Conservation (phyloP, 768 basidiomycete species). For the Mycena crocata region DNA sequence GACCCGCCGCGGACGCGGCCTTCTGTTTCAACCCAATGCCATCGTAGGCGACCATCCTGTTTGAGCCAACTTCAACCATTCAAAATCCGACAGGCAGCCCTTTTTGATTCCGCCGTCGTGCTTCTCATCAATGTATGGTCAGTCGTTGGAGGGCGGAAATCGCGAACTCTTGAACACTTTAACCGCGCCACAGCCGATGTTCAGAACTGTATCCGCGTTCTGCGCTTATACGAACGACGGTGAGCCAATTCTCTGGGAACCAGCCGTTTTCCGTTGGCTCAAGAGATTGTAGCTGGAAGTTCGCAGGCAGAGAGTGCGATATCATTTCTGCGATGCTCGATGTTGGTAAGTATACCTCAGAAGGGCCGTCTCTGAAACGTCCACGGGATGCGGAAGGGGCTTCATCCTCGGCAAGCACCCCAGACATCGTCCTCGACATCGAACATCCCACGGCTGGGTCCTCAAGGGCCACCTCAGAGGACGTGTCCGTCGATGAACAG, state of each 20-base stretch:
- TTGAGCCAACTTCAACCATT: background rate
- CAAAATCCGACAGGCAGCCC: slow-evolving; percentile 29
- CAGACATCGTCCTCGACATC: background rate
- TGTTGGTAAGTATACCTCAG: background rate
- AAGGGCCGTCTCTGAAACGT: slow-evolving; percentile 4
- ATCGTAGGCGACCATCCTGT: slow-evolving; percentile 16
- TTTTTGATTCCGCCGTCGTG: slow-evolving; percentile 53
- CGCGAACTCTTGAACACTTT: slow-evolving; percentile 37
- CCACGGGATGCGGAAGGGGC: background rate
- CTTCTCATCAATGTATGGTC: slow-evolving; percentile 58
- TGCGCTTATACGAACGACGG: slow-evolving; percentile 22
- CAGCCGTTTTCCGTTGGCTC: background rate
- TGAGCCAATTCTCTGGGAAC: background rate
- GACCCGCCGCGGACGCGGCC: slow-evolving; percentile 38
- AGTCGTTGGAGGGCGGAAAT: slow-evolving; percentile 42
- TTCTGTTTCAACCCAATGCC: background rate
- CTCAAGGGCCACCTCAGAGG: background rate
- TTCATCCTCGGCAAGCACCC: background rate
- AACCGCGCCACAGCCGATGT: slow-evolving; percentile 51
- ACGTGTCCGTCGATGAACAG: background rate
- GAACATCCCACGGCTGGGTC: background rate
- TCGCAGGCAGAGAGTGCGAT: slow-evolving; percentile 24
- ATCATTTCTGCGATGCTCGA: slow-evolving; percentile 24
- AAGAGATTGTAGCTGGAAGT: slow-evolving; percentile 19
- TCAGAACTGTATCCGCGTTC: slow-evolving; percentile 50